Evolutionary conservation across 116 monocot genomes (phyloP).

Genomic region (Papilionanthe hybrid): DNA sequence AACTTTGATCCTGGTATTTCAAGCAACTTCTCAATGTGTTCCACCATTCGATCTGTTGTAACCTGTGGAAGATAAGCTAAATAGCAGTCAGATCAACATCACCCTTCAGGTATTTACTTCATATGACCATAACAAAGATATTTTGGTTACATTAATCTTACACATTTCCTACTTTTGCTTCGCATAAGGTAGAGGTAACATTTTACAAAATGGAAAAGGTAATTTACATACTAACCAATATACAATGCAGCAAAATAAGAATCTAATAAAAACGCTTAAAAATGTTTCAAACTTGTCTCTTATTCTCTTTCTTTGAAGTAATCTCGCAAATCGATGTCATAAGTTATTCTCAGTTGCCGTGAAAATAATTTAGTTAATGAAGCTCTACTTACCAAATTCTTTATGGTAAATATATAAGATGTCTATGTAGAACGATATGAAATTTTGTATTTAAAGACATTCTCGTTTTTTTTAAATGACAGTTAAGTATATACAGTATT

Average conservation of each 20-base stretch:
- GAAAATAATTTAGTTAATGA: background rate
- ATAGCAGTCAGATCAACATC: background rate
- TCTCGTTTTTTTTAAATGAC: background rate
- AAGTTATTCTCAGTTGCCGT: background rate
- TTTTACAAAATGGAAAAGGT: background rate
- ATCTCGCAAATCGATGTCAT: background rate
- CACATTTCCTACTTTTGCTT: background rate
- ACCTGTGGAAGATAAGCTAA: slow-evolving; percentile 44
- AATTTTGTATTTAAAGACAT: background rate
- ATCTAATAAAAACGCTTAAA: background rate
- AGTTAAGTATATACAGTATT: background rate
- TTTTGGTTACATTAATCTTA: background rate
- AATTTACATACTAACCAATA: slow-evolving; percentile 1
- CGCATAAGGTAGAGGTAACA: background rate
- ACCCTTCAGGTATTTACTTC: background rate
- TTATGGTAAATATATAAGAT: background rate
- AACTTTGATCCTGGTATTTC: slow-evolving; percentile 86
- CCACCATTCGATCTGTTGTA: slow-evolving; percentile 82
- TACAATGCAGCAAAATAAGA: background rate
- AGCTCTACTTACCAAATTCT: background rate
- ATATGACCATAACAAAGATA: background rate
- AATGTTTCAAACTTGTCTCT: background rate
- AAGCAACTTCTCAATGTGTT: slow-evolving; percentile 73
- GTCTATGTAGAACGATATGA: background rate
- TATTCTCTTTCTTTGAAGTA: background rate